Evolutionary conservation across 2,329 filamentous ascomycete species (phyloP), one percentile per base, ranked within the genome.

Genomic region (Colletotrichum shisoi): DNA sequence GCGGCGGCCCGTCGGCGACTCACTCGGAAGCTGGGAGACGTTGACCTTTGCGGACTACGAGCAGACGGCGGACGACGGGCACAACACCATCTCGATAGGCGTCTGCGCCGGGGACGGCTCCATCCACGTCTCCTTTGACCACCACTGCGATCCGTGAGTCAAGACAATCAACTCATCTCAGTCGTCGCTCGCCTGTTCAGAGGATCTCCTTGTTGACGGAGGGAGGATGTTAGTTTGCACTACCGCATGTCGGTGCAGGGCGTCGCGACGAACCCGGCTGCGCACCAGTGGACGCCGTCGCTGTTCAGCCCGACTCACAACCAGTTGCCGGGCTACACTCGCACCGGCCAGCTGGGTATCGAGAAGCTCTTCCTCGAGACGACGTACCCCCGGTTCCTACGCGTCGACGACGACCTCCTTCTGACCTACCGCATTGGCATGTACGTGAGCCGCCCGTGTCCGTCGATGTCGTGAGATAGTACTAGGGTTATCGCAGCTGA

Each of bases 61-160:
- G 45, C 66, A 68, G 45, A 68, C 57, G 7, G 57, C 66, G n/a
- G 66, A 68, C 27, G 66, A 68, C 39, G 66, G 66, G n/a, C 66
- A 68, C 6, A 68, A 68, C 40, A 68, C 66, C 31, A 67, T 68
- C 51, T 67, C 62, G 6, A 66, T 68, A 15, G 66, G 66, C 1
- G 46, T 68, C 2, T 67, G 62, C 7, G 39, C 51, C 2, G 66
- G 66, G 0, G 66, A 68, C 2, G 66, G 66, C 5, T 67, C 66
- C 1, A 61, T 68, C 1, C 66, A 68, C n/a, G 57, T 68, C 37
- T 59, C 66, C 0, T 68, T 66, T 3, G 66, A 68, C 27, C 66
- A 68, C 39, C 66, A 68, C 19, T 68, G 66, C 5, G 66, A 68
- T 24, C 62, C 63, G 66, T 68, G 40, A 68, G 66, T 62, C 34